Conservation (phyloP, 192 early-diverging fungal genomes). For the Coemansia sp. region DNA sequence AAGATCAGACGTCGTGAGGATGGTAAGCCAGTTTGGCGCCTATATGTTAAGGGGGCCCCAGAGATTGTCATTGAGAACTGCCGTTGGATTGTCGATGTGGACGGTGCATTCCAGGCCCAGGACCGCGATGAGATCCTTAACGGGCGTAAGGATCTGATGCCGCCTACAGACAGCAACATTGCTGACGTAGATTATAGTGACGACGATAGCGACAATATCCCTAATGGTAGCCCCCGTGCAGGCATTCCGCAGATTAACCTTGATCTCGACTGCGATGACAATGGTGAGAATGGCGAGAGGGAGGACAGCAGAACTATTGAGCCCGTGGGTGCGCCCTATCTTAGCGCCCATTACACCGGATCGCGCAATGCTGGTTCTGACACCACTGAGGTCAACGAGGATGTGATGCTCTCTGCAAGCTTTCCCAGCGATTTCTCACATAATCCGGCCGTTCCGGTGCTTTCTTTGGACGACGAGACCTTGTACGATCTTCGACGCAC, state of each 20-base stretch:
- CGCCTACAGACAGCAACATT: not conserved
- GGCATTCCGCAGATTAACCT: slow-evolving; percentile 55
- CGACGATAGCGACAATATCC: slow-evolving; percentile 15
- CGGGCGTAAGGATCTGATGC: not conserved
- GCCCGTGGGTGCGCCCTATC: slow-evolving; percentile 25
- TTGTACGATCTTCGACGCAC: slow-evolving; percentile 46
- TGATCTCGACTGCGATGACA: slow-evolving; percentile 48
- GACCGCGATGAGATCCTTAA: slow-evolving; percentile 50
- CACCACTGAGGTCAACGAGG: slow-evolving; percentile 49
- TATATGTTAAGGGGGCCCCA: slow-evolving; percentile 94
- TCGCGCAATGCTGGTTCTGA: slow-evolving; percentile 43
- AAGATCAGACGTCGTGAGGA: slow-evolving; percentile 57
- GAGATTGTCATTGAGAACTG: slow-evolving; percentile 78
- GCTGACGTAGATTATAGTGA: slow-evolving; percentile 13
- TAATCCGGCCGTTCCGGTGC: slow-evolving; percentile 51
- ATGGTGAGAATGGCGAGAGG: slow-evolving; percentile 6
- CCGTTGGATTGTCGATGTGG: slow-evolving; percentile 58
- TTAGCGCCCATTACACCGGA: slow-evolving; percentile 46
- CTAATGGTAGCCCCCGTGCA: slow-evolving; percentile 10
- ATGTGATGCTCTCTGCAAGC: slow-evolving; percentile 10
- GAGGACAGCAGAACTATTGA: slow-evolving; percentile 5
- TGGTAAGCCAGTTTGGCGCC: slow-evolving; percentile 61
- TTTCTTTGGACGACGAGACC: slow-evolving; percentile 53
- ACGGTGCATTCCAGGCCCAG: slow-evolving; percentile 53
- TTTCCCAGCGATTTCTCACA: slow-evolving; percentile 51